These are phyloP conservation scores for Lodderomyces metapsilosis DNA, from an alignment of 1,139 yeast genomes.

Conservation along the genomic window DNA sequence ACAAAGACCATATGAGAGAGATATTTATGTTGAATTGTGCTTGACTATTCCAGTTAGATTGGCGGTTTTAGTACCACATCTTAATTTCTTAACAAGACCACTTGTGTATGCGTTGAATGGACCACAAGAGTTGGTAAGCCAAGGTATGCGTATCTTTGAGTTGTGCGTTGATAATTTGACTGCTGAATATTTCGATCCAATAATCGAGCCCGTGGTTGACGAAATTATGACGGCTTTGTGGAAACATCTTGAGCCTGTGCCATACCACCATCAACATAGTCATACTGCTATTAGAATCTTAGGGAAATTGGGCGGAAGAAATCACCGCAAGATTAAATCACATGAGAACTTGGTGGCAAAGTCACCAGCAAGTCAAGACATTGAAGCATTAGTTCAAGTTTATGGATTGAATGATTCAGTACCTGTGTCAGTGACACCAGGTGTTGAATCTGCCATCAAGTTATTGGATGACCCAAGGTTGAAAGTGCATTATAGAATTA, in stretches of 20 bases:
- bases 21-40: slow-evolving; percentile 90
- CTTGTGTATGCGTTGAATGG: slow-evolving; percentile 89
- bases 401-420: slow-evolving; percentile 64
- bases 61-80: slow-evolving; percentile 89
- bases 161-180: slow-evolving; percentile 96
- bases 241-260: slow-evolving; percentile 88
- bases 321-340: slow-evolving; percentile 78
- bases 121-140: slow-evolving; percentile 86
- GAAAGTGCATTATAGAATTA: slow-evolving; percentile 65
- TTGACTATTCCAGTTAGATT: slow-evolving; percentile 93
- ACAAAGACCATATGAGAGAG: slow-evolving; percentile 85
- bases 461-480: slow-evolving; percentile 66
- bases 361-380: slow-evolving; percentile 63
- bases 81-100: slow-evolving; percentile 85
- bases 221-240: slow-evolving; percentile 93
- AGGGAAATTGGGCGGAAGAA: slow-evolving; percentile 96
- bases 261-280: slow-evolving; percentile 89
- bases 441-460: slow-evolving; percentile 70
- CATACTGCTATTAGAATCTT: slow-evolving; percentile 91
- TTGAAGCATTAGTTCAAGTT: slow-evolving; percentile 65
- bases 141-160: slow-evolving; percentile 90
- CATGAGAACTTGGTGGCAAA: slow-evolving; percentile 61
- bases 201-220: slow-evolving; percentile 90
- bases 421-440: slow-evolving; percentile 79
- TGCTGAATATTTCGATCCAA: slow-evolving; percentile 95